Base-by-base conservation (phyloP, 2,329 filamentous ascomycete species). In the Passalora sequoiae region DNA sequence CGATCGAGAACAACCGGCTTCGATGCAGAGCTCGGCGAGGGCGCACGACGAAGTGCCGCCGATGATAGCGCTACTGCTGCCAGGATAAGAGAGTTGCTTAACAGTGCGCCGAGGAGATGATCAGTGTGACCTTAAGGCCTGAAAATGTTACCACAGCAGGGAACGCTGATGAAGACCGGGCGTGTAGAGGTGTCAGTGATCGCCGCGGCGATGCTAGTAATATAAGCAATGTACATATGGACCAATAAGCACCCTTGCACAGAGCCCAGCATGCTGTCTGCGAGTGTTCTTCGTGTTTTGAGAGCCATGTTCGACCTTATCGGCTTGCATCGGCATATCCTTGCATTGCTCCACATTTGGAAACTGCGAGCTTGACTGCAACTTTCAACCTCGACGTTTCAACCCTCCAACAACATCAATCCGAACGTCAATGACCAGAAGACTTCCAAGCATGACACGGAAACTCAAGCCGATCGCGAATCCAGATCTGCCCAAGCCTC, bases 391-490 rank as follows among this genome's bases (percentile, higher is more conserved):
- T 24, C 24, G 15, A 28, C 15, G 12, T 29, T 15, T 12, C 19
- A 21, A 16, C 31, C 17, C 22, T 13, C 25, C 25, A 42, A 25
- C 19, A 16, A 35, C n/a, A 7, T 33, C n/a, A 24, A 24, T n/a
- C 28, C 21, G 20, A 17, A 16, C 16, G 37, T 30, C 32, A 27
- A 46, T 25, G 22, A 17, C 35, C 24, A 29, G 5, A 4, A 15
- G 6, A 15, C 8, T n/a, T 19, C 24, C 27, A 33, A 52, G 20
- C 43, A 55, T 49, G 49, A 54, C 49, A 36, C 43, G 44, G 29
- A 49, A 54, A 30, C 47, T 47, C 22, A 57, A 54, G 46, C 46
- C 58, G 22, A 63, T 65, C 32, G 62, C 62, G 25, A 65, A 66
- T 40, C 60, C 59, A 8, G 44, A 61, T 28, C 44, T 66, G 16